Base-by-base conservation (phyloP, 2,329 filamentous ascomycete genomes). In the Colletotrichum kahawae region DNA sequence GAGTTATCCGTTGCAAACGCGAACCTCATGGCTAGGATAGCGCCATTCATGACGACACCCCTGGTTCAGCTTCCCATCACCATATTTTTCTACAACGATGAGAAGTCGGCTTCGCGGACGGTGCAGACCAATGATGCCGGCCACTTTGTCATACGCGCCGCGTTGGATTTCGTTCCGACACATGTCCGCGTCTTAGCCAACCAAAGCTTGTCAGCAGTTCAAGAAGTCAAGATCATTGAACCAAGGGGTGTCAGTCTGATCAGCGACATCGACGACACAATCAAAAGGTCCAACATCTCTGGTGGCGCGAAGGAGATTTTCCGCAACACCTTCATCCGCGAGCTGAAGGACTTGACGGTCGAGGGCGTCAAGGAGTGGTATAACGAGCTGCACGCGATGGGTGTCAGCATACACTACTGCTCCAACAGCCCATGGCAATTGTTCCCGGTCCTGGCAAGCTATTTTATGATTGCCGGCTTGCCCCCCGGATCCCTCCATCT, bases 391-490 rank as follows among this genome's bases (percentile, higher is more conserved):
- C 90, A 94, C 51, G 88, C 92, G 24, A 92, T 96, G 86, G 95
- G 96, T 21, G 96, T 98, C 29, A 92, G 93, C 79, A 90, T 99
- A 67, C 97, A 99, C 82, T 99, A 99, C 83, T 97, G 98, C 78
- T 99, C 97, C n/a, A 99, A 99, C 84, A 98, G 96, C 66, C 97
- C 97, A 1, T 99, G 97, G 97, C 97, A 99, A 82, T 89, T 99
- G 8, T 99, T 95, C 79, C 97, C 97, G 0, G 92, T 98, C 4
- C 87, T 99, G 13, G 93, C 95, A 7, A 95, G 91, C 68, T 99
- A 94, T 82, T 98, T 98, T 83, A 92, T 93, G 77, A 85, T 93
- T 54, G 94, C 94, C 8, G 94, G 94, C 2, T 86, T 99, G 2
- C 97, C 97, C 0, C 91, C 91, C 1, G 97, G 97, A 0, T 98